These are phyloP conservation scores for Sporothrix brunneoviolacea DNA, from an alignment of 2,329 filamentous ascomycete species.

Conservation along the genomic window DNA sequence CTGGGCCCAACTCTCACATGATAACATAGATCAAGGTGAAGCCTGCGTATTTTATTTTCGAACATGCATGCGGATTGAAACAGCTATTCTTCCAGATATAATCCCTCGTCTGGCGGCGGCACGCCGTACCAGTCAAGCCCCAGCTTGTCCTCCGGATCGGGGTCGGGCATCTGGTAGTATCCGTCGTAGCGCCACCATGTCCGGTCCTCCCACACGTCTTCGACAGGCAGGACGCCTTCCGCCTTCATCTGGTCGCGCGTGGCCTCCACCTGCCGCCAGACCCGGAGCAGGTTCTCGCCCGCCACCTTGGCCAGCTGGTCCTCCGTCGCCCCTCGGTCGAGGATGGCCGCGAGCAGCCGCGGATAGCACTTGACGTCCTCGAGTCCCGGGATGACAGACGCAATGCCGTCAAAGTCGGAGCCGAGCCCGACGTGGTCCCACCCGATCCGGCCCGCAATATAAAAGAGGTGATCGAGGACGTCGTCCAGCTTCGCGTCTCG, in stretches of 20 bases:
- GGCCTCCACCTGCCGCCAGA: slow-evolving; percentile 50
- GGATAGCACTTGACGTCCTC: slow-evolving; percentile 62
- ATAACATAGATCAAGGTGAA: too few species aligned
- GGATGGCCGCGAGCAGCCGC: slow-evolving; percentile 32
- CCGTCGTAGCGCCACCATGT: slow-evolving; percentile 29
- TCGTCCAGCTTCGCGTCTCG: slow-evolving; percentile 24
- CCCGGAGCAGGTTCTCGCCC: slow-evolving; percentile 73
- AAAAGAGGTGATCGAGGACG: slow-evolving; percentile 57
- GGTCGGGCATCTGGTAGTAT: slow-evolving; percentile 28
- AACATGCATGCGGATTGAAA: too few species aligned
- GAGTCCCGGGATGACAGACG: slow-evolving; percentile 58
- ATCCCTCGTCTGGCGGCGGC: not conserved
- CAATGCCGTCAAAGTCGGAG: slow-evolving; percentile 80
- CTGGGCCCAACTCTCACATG: too few species aligned
- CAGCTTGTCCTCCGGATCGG: slow-evolving; percentile 27
- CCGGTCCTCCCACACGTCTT: slow-evolving; percentile 29
- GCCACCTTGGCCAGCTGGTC: slow-evolving; percentile 66
- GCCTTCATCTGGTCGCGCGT: slow-evolving; percentile 24
- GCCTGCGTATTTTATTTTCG: too few species aligned
- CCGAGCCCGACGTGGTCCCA: slow-evolving; percentile 83
- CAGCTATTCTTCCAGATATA: not conserved
- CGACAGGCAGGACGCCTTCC: slow-evolving; percentile 27
- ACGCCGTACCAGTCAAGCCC: slow-evolving; percentile 21
- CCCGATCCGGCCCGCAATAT: slow-evolving; percentile 76
- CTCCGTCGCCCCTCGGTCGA: slow-evolving; percentile 67